phyloP scores from a whole-genome alignment of 805 yeast genomes.

The Babjeviella inositovora region DNA sequence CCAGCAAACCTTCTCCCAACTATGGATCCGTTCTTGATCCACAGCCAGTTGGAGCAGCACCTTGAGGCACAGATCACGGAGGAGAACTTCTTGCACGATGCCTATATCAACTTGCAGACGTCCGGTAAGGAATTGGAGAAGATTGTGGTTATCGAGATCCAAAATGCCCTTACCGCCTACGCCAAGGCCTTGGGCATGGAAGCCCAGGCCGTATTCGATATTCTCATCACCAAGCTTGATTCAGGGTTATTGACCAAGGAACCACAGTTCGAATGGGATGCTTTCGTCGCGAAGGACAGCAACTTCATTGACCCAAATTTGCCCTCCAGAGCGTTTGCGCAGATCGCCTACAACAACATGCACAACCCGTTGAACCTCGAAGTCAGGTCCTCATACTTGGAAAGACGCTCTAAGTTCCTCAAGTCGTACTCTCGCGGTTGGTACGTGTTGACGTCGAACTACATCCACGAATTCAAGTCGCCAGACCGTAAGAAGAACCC shows the following conservation, averaged over 20 bases:
- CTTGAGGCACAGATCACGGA: slow-evolving; percentile 65
- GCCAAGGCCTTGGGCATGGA: slow-evolving; percentile 59
- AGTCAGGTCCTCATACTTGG: slow-evolving; percentile 67
- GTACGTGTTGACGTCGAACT: slow-evolving; percentile 82
- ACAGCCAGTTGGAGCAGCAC: slow-evolving; percentile 57
- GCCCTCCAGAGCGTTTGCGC: slow-evolving; percentile 45
- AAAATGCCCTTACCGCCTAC: slow-evolving; percentile 61
- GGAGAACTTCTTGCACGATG: slow-evolving; percentile 80
- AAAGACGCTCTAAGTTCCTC: slow-evolving; percentile 79
- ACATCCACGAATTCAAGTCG: slow-evolving; percentile 79
- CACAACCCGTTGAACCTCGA: slow-evolving; percentile 52
- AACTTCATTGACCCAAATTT: slow-evolving; percentile 50
- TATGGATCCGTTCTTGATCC: slow-evolving; percentile 73
- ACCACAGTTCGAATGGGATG: slow-evolving; percentile 78
- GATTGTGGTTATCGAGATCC: slow-evolving; percentile 76
- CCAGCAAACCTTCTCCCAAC: slow-evolving; percentile 27
- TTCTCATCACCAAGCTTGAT: slow-evolving; percentile 48
- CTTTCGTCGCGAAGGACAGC: slow-evolving; percentile 57
- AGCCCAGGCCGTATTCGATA: slow-evolving; percentile 54
- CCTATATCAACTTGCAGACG: slow-evolving; percentile 70
- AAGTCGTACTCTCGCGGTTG: slow-evolving; percentile 85
- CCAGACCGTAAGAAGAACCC: slow-evolving; percentile 71
- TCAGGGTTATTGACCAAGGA: slow-evolving; percentile 61
- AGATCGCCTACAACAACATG: slow-evolving; percentile 51
- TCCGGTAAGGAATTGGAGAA: slow-evolving; percentile 82